phyloP scores from a whole-genome alignment of 805 yeast genomes.

The Wickerhamiella shivajii region DNA sequence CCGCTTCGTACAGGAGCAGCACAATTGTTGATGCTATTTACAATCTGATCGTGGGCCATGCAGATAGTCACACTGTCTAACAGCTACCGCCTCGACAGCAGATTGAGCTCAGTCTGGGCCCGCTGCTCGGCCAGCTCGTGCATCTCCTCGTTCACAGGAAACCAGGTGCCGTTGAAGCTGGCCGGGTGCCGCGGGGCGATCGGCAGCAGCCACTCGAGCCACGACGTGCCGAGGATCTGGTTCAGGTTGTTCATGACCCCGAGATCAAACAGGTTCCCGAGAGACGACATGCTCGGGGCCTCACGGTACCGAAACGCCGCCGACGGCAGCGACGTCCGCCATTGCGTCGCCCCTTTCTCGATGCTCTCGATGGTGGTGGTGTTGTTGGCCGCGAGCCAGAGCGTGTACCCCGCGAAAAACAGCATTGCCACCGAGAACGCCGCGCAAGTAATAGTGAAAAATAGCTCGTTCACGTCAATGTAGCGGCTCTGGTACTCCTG shows the following conservation, averaged over 20 bases:
- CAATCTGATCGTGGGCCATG: too few relatives aligned
- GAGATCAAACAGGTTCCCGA: conserved; percentile 63
- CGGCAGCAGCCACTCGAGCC: conserved; percentile 65
- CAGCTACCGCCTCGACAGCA: conserved; percentile 1
- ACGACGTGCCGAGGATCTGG: conserved; percentile 54
- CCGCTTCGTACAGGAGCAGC: too few relatives aligned
- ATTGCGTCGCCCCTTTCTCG: conserved; percentile 23
- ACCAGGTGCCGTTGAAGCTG: conserved; percentile 26
- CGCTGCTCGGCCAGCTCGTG: conserved; percentile 20
- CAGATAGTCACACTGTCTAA: too few relatives aligned
- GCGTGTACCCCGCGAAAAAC: conserved; percentile 32
- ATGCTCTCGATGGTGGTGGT: conserved; percentile 66
- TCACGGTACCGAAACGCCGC: conserved; percentile 27
- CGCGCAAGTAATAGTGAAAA: conserved; percentile 40
- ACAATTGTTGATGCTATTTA: too few relatives aligned
- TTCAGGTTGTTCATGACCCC: conserved; percentile 51
- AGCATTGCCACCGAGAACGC: conserved; percentile 44
- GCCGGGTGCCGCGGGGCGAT: conserved; percentile 22
- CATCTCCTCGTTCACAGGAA: conserved; percentile 22
- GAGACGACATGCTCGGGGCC: conserved; percentile 30
- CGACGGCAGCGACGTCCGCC: conserved; percentile 25
- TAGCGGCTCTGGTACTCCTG: conserved; percentile 22
- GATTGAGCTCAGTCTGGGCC: conserved; percentile 22
- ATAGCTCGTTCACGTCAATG: conserved; percentile 44
- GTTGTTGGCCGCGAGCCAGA: conserved; percentile 47